These are phyloP conservation scores for Trebouxiophyceae sp. DNA, from an alignment of 163 green algal species.

Conservation along the genomic window DNA sequence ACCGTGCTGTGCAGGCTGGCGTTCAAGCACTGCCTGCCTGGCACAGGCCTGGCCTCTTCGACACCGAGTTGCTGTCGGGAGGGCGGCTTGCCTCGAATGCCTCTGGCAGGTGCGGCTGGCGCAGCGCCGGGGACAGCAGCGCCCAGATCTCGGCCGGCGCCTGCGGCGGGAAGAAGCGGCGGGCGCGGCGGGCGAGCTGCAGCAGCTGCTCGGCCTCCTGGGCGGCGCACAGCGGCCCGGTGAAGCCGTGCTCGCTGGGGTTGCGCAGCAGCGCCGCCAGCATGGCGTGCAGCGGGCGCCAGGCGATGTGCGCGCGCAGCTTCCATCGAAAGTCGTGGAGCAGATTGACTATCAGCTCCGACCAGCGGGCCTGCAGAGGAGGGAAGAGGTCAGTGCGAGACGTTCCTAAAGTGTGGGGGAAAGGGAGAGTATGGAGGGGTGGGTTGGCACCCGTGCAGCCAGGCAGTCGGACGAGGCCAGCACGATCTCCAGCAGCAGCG, in stretches of 20 bases:
- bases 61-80: too few relatives aligned
- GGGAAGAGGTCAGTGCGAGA: neutral
- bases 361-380: constrained; percentile 37
- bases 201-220: constrained; percentile 17
- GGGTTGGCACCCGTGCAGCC: constrained; percentile 7
- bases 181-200: constrained; percentile 22
- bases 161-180: constrained; percentile 37
- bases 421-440: neutral
- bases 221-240: constrained; percentile 8
- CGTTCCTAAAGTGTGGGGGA: neutral
- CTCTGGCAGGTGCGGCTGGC: constrained; percentile 21
- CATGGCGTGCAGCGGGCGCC: constrained; percentile 48
- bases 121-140: constrained; percentile 22
- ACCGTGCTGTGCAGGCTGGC: neutral
- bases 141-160: constrained; percentile 43
- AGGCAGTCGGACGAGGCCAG: constrained; percentile 15
- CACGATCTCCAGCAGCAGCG: constrained; percentile 35
- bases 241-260: neutral
- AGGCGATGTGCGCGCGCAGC: constrained; percentile 38
- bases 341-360: constrained; percentile 27
- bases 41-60: too few relatives aligned
- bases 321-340: constrained; percentile 32
- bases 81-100: constrained; percentile 23
- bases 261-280: constrained; percentile 5
- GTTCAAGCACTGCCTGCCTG: neutral